These are phyloP conservation scores for Prunus mira DNA, from an alignment of 306 rosid genomes.

Conservation along the genomic window DNA sequence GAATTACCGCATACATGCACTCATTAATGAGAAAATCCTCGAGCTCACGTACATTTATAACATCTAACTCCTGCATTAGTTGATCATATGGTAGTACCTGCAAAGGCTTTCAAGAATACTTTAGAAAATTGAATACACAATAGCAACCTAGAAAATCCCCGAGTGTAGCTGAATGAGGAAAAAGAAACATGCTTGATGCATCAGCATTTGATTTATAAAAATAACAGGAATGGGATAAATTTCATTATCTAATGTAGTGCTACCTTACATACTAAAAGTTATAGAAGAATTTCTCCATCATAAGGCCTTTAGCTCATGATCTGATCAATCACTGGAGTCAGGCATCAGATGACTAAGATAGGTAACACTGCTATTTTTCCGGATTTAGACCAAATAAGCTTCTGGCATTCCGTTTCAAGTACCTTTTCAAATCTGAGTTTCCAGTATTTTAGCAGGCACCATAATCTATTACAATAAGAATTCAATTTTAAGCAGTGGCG, in stretches of 20 bases:
- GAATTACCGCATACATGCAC: conserved; percentile 96
- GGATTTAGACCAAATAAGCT: background rate
- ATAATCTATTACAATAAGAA: background rate
- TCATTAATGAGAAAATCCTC: conserved; percentile 96
- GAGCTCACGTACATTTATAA: conserved; percentile 78
- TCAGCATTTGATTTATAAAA: background rate
- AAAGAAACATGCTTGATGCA: background rate
- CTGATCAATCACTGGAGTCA: background rate
- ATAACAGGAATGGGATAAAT: background rate
- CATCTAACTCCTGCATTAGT: conserved; percentile 89
- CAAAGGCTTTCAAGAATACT: conserved; percentile 9
- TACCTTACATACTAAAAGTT: background rate
- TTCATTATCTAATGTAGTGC: background rate
- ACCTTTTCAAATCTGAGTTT: background rate
- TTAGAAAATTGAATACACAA: background rate
- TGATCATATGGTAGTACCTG: conserved; percentile 87
- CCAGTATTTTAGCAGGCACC: background rate
- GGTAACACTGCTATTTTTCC: background rate
- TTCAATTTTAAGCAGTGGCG: background rate
- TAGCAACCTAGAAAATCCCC: background rate
- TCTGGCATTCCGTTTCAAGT: background rate
- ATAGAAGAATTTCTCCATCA: background rate
- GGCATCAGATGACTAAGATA: background rate
- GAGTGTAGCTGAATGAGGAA: background rate
- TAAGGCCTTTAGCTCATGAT: background rate